A percentile compares a stretch with the other conserved stretches of the same genome.
phyloP scores from a whole-genome alignment of 1,284 basidiomycete genomes.

The Acaromyces ingoldii region DNA sequence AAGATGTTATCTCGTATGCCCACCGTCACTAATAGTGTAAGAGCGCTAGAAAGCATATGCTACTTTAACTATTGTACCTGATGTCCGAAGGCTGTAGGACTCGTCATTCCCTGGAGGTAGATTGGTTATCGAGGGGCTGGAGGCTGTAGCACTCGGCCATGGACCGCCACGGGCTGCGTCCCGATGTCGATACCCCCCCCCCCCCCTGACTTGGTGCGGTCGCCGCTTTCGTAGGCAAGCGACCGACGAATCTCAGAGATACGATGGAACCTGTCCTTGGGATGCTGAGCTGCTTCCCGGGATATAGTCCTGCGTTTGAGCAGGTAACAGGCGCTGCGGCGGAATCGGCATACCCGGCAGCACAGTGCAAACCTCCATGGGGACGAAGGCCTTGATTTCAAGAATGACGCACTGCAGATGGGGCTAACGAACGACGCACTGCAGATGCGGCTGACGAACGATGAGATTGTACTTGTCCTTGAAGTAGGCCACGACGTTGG shows the following conservation, averaged over 20 bases:
- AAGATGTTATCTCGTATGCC: too few species aligned
- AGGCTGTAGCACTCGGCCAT: slow-evolving; percentile 51
- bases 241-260: slow-evolving; percentile 22
- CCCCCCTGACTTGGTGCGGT: slow-evolving; percentile 49
- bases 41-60: too few species aligned
- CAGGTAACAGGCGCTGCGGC: slow-evolving; percentile 8
- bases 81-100: too few species aligned
- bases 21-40: too few species aligned
- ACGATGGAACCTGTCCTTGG: slow-evolving; percentile 17
- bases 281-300: slow-evolving; percentile 14
- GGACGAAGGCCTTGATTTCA: slow-evolving; percentile 20
- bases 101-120: too few species aligned
- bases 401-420: slow-evolving; percentile 25
- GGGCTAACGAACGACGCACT: slow-evolving; percentile 17
- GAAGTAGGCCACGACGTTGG: slow-evolving; percentile 21
- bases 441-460: slow-evolving; percentile 20
- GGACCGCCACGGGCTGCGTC: slow-evolving; percentile 37
- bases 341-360: slow-evolving; percentile 21
- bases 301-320: slow-evolving; percentile 19
- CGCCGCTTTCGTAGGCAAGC: slow-evolving; percentile 25
- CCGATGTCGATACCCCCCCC: slow-evolving; percentile 53
- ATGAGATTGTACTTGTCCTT: slow-evolving; percentile 25
- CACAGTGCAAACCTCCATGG: slow-evolving; percentile 30
- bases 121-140: too few species aligned
- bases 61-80: too few species aligned